These are phyloP conservation scores for Tremellales sp. DNA, from an alignment of 1,284 basidiomycete species.

Conservation along the genomic window DNA sequence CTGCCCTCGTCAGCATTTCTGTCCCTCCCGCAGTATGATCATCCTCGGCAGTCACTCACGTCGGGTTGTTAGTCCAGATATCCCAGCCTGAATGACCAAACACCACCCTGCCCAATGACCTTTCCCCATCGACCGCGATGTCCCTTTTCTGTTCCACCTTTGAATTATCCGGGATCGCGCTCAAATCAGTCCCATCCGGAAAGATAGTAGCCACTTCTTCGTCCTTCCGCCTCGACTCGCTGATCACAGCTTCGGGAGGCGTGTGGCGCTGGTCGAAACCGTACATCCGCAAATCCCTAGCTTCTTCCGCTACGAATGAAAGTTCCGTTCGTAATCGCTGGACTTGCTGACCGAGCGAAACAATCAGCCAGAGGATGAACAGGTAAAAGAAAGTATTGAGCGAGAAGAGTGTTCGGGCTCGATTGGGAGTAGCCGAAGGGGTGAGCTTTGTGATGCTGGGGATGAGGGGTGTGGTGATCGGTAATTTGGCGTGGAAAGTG, in stretches of 20 bases:
- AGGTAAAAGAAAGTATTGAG: slow-evolving; percentile 28
- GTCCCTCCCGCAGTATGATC: neutral
- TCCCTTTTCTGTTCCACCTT: neutral
- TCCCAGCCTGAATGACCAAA: slow-evolving; percentile 14
- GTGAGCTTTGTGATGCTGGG: slow-evolving; percentile 7
- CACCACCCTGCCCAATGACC: slow-evolving; percentile 15
- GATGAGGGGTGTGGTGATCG: too few relatives aligned
- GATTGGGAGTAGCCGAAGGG: neutral
- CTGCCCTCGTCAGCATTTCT: slow-evolving; percentile 5
- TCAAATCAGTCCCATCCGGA: neutral
- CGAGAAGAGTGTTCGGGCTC: slow-evolving; percentile 17
- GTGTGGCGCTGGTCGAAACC: neutral
- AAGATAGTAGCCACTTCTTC: neutral
- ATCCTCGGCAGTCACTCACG: slow-evolving; percentile 12
- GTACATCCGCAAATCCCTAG: slow-evolving; percentile 34
- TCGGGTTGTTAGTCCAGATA: slow-evolving; percentile 16
- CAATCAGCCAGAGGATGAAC: slow-evolving; percentile 29
- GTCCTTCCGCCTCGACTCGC: neutral
- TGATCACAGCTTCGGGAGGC: neutral
- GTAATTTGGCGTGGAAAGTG: too few relatives aligned
- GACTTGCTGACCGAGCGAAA: slow-evolving; percentile 33
- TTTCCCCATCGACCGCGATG: neutral
- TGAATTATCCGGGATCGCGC: neutral
- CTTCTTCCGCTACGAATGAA: slow-evolving; percentile 35
- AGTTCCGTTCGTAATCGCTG: slow-evolving; percentile 35